These are phyloP conservation scores for Aspergillus pseudoterreus DNA, from an alignment of 2,329 filamentous ascomycete species.

Conservation along the genomic window DNA sequence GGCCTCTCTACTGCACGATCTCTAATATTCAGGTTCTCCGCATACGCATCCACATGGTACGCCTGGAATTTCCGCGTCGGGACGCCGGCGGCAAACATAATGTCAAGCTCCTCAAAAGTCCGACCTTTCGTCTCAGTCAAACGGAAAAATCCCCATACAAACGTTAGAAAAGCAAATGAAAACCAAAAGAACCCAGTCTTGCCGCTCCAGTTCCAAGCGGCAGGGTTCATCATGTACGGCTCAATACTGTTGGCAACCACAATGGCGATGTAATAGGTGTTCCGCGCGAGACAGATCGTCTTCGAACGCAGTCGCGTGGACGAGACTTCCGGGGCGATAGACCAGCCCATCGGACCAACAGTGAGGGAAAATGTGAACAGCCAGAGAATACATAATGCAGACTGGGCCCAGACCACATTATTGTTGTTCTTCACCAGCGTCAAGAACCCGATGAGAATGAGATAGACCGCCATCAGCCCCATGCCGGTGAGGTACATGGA, in stretches of 20 bases:
- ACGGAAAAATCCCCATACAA: slow-evolving; percentile 39
- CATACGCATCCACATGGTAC: slow-evolving; percentile 9
- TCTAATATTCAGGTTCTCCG: slow-evolving; percentile 7
- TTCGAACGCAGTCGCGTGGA: slow-evolving; percentile 54
- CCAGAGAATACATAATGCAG: slow-evolving; percentile 50
- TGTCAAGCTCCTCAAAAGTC: slow-evolving; percentile 14
- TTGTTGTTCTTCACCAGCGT: neutral
- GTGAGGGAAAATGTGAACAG: slow-evolving; percentile 55
- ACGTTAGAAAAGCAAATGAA: slow-evolving; percentile 29
- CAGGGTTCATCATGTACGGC: slow-evolving; percentile 30
- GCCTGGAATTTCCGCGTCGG: slow-evolving; percentile 6
- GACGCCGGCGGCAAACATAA: slow-evolving; percentile 11
- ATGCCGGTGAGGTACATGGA: slow-evolving; percentile 36
- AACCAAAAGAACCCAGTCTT: slow-evolving; percentile 42
- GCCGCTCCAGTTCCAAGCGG: slow-evolving; percentile 38
- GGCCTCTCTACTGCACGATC: slow-evolving; percentile 4
- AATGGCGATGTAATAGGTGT: slow-evolving; percentile 48
- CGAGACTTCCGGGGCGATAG: slow-evolving; percentile 52
- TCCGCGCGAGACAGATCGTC: slow-evolving; percentile 53
- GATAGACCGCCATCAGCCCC: slow-evolving; percentile 23
- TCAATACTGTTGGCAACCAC: slow-evolving; percentile 45
- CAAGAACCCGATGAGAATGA: slow-evolving; percentile 28
- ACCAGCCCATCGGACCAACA: slow-evolving; percentile 54
- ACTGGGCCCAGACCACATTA: slow-evolving; percentile 28
- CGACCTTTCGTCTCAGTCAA: slow-evolving; percentile 39